Conservation (phyloP, 805 yeast species). For the Wickerhamiella siamensis region DNA sequence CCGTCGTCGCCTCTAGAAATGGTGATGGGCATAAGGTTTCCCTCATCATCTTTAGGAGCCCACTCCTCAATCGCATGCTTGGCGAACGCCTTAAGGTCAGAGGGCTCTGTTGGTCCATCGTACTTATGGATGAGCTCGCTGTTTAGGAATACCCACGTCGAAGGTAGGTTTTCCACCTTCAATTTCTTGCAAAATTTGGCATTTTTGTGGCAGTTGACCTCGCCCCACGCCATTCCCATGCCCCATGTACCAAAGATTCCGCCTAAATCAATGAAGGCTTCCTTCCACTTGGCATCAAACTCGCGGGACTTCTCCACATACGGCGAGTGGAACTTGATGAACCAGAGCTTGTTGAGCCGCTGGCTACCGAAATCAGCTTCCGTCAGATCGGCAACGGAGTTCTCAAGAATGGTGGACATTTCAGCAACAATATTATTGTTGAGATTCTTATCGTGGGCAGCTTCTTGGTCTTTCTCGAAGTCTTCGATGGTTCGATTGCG, state of each 20-base stretch:
- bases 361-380: not conserved
- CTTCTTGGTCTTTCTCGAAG: not conserved
- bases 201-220: conserved; percentile 10
- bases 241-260: conserved; percentile 1
- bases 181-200: conserved; percentile 8
- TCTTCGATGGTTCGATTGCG: not conserved
- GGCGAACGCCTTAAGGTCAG: conserved; percentile 7
- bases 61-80: conserved; percentile 5
- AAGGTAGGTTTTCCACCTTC: conserved; percentile 8
- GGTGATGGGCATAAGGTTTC: not conserved
- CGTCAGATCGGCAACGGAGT: not conserved
- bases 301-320: conserved; percentile 69
- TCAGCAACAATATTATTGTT: not conserved
- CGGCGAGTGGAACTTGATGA: conserved; percentile 85
- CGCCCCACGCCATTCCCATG: conserved; percentile 4
- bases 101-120: conserved; percentile 6
- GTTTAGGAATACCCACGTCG: conserved; percentile 11
- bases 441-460: not conserved
- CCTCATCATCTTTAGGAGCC: not conserved
- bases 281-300: conserved; percentile 73
- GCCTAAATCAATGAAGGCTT: conserved; percentile 37
- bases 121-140: conserved; percentile 9
- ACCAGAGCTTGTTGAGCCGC: conserved; percentile 9
- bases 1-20: not conserved
- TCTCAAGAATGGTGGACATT: not conserved